phyloP scores from a whole-genome alignment of 2,329 filamentous ascomycete genomes.

The Ascochyta lentis region DNA sequence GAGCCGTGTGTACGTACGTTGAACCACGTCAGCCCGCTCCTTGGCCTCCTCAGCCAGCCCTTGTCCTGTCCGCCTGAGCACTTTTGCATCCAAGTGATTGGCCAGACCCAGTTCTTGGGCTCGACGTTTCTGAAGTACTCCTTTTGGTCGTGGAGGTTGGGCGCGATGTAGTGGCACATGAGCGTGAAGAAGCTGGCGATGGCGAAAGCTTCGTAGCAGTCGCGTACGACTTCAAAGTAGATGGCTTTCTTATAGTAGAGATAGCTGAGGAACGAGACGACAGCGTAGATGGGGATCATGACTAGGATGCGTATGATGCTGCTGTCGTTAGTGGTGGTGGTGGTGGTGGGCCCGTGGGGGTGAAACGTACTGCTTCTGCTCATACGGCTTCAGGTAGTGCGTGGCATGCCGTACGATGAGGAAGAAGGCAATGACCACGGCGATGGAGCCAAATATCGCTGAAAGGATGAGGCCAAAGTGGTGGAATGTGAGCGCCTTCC shows the following conservation, averaged over 20 bases:
- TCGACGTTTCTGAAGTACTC: slow-evolving; percentile 75
- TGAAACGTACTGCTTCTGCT: slow-evolving; percentile 63
- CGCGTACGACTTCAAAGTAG: slow-evolving; percentile 80
- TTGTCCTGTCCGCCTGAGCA: slow-evolving; percentile 71
- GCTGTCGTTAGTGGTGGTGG: slow-evolving; percentile 22
- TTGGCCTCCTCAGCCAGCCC: slow-evolving; percentile 75
- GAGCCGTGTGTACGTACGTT: slow-evolving; percentile 60
- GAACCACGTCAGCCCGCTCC: slow-evolving; percentile 87
- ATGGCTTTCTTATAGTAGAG: slow-evolving; percentile 78
- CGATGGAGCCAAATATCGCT: slow-evolving; percentile 60
- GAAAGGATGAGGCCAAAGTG: slow-evolving; percentile 61
- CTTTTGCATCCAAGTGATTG: slow-evolving; percentile 72
- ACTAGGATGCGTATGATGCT: slow-evolving; percentile 87
- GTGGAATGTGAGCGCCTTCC: slow-evolving; percentile 63
- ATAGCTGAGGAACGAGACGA: slow-evolving; percentile 75
- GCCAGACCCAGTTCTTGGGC: slow-evolving; percentile 77
- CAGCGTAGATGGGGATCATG: slow-evolving; percentile 83
- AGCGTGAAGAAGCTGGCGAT: slow-evolving; percentile 87
- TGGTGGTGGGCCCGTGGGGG: neutral
- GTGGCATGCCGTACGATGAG: slow-evolving; percentile 64
- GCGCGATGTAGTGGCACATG: slow-evolving; percentile 80
- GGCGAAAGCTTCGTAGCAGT: slow-evolving; percentile 89
- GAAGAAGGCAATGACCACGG: slow-evolving; percentile 59
- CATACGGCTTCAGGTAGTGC: slow-evolving; percentile 65
- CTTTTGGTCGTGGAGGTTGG: slow-evolving; percentile 80